phyloP scores from a whole-genome alignment of 345 rosid species.

The Erodium maritimum region DNA sequence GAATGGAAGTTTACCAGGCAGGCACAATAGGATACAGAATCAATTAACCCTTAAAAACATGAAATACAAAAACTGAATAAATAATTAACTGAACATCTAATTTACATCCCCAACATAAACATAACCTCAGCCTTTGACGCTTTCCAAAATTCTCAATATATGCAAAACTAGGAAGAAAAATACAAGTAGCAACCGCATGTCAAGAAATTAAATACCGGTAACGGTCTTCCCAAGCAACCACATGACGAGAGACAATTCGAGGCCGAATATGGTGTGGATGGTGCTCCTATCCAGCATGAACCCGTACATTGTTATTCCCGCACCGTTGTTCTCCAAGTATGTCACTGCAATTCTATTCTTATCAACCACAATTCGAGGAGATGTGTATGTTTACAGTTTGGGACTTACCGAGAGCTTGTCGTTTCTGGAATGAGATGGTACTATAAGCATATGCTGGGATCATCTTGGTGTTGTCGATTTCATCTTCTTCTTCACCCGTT shows the following conservation, averaged over 20 bases:
- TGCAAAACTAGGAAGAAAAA: too few relatives aligned
- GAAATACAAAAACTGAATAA: too few relatives aligned
- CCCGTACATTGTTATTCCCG: slow-evolving; percentile 82
- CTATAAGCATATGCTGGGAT: slow-evolving; percentile 62
- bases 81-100: too few relatives aligned
- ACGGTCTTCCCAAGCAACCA: slow-evolving; percentile 89
- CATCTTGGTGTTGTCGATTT: slow-evolving; percentile 52
- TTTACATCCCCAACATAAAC: too few relatives aligned
- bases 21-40: too few relatives aligned
- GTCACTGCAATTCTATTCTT: slow-evolving; percentile 43
- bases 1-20: too few relatives aligned
- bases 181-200: neutral
- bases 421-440: slow-evolving; percentile 77
- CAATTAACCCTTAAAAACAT: too few relatives aligned
- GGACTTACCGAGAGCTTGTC: slow-evolving; percentile 74
- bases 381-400: neutral
- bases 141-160: too few relatives aligned
- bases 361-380: neutral
- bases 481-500: slow-evolving; percentile 74
- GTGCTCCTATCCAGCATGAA: slow-evolving; percentile 69
- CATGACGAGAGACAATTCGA: slow-evolving; percentile 74
- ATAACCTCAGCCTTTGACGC: too few relatives aligned
- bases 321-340: slow-evolving; percentile 86
- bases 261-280: slow-evolving; percentile 69
- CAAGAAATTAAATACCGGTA: slow-evolving; percentile 37